Percentiles rank a stretch among this genome's conserved stretches.
These are phyloP conservation scores for Malassezia slooffiae DNA, from an alignment of 1,284 basidiomycete species.

Conservation along the genomic window DNA sequence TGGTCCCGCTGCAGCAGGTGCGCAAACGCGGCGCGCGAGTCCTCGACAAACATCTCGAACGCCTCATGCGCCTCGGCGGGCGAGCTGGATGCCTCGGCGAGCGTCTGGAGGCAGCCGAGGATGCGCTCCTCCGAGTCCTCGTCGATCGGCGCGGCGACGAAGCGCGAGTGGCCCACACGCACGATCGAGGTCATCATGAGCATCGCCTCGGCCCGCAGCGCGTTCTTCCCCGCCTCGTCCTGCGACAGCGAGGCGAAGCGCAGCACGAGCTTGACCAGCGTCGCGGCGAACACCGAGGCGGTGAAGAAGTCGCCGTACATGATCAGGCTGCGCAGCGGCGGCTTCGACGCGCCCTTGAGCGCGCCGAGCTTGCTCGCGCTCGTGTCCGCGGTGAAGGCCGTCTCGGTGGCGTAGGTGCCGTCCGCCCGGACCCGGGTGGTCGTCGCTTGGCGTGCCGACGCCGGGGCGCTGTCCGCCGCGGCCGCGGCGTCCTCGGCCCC, in stretches of 20 bases:
- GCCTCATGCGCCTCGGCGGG: slow-evolving; percentile 54
- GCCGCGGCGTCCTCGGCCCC: slow-evolving; percentile 3
- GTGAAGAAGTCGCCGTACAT: slow-evolving; percentile 97
- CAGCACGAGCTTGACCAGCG: slow-evolving; percentile 82
- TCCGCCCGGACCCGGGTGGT: slow-evolving; percentile 70
- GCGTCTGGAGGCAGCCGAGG: slow-evolving; percentile 86
- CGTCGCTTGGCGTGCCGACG: slow-evolving; percentile 49
- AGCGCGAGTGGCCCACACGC: slow-evolving; percentile 92
- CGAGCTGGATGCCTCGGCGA: slow-evolving; percentile 51
- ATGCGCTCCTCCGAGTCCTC: slow-evolving; percentile 96
- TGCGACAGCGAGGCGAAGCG: slow-evolving; percentile 59
- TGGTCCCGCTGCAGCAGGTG: slow-evolving; percentile 80
- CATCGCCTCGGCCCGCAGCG: slow-evolving; percentile 83
- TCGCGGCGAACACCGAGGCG: slow-evolving; percentile 73
- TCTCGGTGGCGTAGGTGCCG: slow-evolving; percentile 95
- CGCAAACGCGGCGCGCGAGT: slow-evolving; percentile 83
- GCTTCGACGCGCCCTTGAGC: slow-evolving; percentile 75
- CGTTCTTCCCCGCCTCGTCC: slow-evolving; percentile 54
- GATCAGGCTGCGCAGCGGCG: slow-evolving; percentile 80
- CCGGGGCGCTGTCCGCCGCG: slow-evolving; percentile 16
- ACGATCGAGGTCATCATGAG: slow-evolving; percentile 95
- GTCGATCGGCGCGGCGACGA: slow-evolving; percentile 83
- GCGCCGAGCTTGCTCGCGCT: slow-evolving; percentile 62
- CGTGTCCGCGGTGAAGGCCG: slow-evolving; percentile 68
- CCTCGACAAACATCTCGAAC: slow-evolving; percentile 74